Evolutionary conservation across 1,139 yeast species (phyloP).

Genomic region (Saccharomyces hybrid): DNA sequence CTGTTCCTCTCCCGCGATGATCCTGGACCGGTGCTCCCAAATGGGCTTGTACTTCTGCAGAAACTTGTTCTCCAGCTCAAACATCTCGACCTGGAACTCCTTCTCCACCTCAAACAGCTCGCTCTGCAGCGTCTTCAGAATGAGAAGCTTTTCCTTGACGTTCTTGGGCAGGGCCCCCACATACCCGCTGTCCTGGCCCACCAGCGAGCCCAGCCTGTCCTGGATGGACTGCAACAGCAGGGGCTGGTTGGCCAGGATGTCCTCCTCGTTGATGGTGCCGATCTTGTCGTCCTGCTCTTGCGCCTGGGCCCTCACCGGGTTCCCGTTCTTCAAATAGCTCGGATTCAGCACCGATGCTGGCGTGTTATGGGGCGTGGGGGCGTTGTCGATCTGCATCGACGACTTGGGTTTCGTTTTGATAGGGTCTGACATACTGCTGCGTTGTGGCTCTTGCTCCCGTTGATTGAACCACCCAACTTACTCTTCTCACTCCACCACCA

Average conservation of each 20-base stretch:
- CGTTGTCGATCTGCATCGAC: slow-evolving; percentile 67
- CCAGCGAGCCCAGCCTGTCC: slow-evolving; percentile 76
- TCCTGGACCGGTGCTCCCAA: slow-evolving; percentile 63
- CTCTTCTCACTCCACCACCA: not conserved
- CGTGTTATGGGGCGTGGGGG: slow-evolving; percentile 98
- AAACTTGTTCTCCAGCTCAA: slow-evolving; percentile 79
- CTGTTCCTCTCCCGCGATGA: slow-evolving; percentile 65
- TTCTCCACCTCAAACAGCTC: slow-evolving; percentile 79
- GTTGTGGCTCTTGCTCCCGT: not conserved
- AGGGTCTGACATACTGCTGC: slow-evolving; percentile 27
- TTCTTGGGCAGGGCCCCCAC: slow-evolving; percentile 67
- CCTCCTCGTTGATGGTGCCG: slow-evolving; percentile 66
- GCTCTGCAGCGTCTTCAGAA: slow-evolving; percentile 78
- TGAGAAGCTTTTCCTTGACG: slow-evolving; percentile 71
- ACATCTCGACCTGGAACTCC: slow-evolving; percentile 82
- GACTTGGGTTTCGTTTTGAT: slow-evolving; percentile 31
- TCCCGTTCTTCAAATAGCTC: slow-evolving; percentile 62
- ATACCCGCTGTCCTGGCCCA: slow-evolving; percentile 85
- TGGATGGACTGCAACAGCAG: slow-evolving; percentile 55
- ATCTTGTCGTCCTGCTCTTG: slow-evolving; percentile 34
- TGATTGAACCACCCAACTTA: not conserved
- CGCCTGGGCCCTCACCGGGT: slow-evolving; percentile 54
- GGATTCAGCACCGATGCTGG: slow-evolving; percentile 77
- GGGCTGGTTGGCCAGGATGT: slow-evolving; percentile 25
- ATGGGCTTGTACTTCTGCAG: slow-evolving; percentile 69